phyloP scores from a whole-genome alignment of 805 yeast genomes.

The Kazachstania taianensis region DNA sequence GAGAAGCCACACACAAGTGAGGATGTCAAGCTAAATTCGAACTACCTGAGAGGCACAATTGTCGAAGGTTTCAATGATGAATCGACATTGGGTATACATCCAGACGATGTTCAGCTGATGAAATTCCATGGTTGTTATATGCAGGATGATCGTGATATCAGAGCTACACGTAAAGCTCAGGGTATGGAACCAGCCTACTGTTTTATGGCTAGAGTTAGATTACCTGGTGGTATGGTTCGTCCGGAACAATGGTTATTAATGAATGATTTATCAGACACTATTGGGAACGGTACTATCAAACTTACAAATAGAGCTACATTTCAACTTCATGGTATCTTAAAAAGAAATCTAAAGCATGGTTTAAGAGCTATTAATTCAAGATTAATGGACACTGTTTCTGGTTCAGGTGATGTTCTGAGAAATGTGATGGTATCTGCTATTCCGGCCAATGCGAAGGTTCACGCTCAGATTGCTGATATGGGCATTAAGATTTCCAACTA shows the following conservation, averaged over 20 bases:
- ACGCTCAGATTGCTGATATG: conserved; percentile 55
- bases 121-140: conserved; percentile 96
- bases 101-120: conserved; percentile 86
- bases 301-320: conserved; percentile 94
- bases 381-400: conserved; percentile 89
- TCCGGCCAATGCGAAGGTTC: conserved; percentile 76
- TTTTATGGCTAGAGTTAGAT: conserved; percentile 93
- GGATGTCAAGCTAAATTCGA: conserved; percentile 82
- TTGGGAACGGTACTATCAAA: conserved; percentile 91
- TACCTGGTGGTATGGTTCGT: conserved; percentile 86
- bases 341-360: conserved; percentile 79
- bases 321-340: conserved; percentile 91
- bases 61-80: conserved; percentile 73
- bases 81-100: conserved; percentile 83
- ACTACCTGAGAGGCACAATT: conserved; percentile 87
- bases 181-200: conserved; percentile 93
- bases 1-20: conserved; percentile 92
- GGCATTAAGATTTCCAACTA: conserved; percentile 67
- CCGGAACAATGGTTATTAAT: conserved; percentile 84
- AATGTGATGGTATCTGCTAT: conserved; percentile 89
- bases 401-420: conserved; percentile 97
- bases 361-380: conserved; percentile 88
- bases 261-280: conserved; percentile 67
- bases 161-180: conserved; percentile 85
- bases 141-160: conserved; percentile 96